Percentiles rank a stretch among this genome's conserved stretches.
These are phyloP conservation scores for Cymbopogon flexuosus DNA, from an alignment of 202 grass and related monocot genomes.

Conservation along the genomic window DNA sequence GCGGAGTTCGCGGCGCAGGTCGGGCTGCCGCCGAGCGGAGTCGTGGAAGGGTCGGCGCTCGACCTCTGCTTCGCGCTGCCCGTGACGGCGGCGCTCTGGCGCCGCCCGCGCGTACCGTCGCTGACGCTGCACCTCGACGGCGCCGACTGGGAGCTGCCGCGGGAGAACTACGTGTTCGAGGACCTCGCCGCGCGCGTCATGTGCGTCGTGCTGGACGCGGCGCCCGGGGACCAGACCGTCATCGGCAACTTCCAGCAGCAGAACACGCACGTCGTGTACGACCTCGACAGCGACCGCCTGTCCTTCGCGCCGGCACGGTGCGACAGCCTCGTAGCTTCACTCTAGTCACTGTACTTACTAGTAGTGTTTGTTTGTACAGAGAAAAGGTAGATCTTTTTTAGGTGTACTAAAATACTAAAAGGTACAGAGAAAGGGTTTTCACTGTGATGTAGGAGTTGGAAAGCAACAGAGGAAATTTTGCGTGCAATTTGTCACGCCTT, in stretches of 20 bases:
- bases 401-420: background rate
- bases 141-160: constrained; percentile 62
- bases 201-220: constrained; percentile 54
- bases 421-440: background rate
- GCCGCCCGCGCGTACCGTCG: constrained; percentile 39
- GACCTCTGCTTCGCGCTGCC: constrained; percentile 64
- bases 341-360: background rate
- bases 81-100: background rate
- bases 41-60: constrained; percentile 32
- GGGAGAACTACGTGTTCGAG: constrained; percentile 52
- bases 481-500: background rate
- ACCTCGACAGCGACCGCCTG: constrained; percentile 43
- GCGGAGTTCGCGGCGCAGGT: constrained; percentile 56
- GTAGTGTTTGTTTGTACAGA: background rate
- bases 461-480: background rate
- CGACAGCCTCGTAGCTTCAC: constrained; percentile 39
- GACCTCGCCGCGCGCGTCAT: constrained; percentile 32
- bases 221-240: constrained; percentile 41
- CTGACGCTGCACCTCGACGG: constrained; percentile 68
- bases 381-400: background rate
- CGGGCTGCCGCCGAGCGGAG: constrained; percentile 27
- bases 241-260: constrained; percentile 90
- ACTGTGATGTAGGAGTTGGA: background rate
- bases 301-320: constrained; percentile 58
- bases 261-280: constrained; percentile 66